Evolutionary conservation across 495 filamentous ascomycete genomes (phyloP).

Genomic region (Penicillium parvum): DNA sequence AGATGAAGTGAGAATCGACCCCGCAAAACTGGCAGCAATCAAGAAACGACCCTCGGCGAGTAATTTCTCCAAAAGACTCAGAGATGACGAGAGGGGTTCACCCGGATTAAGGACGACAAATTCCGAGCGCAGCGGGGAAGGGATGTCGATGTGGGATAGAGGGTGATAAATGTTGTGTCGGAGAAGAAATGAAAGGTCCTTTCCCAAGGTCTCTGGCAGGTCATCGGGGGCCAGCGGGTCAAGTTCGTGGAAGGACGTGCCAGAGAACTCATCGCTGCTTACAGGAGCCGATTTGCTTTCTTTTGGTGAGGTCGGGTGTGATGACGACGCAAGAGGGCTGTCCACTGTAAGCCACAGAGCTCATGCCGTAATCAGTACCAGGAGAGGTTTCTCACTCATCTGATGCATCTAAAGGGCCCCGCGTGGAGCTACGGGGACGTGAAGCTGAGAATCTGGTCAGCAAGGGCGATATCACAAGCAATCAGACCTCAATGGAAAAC

Average conservation of each 20-base stretch:
- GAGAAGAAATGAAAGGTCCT: conserved; percentile 77
- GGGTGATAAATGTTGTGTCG: conserved; percentile 77
- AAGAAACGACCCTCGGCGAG: conserved; percentile 68
- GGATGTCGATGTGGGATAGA: conserved; percentile 61
- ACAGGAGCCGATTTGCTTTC: conserved; percentile 9
- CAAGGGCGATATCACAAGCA: background rate
- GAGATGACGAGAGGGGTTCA: conserved; percentile 33
- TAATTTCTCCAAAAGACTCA: conserved; percentile 58
- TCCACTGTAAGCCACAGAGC: conserved; percentile 21
- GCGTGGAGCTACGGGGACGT: conserved; percentile 48
- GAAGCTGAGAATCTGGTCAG: conserved; percentile 34
- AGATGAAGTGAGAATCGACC: conserved; percentile 40
- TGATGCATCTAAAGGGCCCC: conserved; percentile 46
- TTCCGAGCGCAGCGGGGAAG: conserved; percentile 54
- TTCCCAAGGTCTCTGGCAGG: conserved; percentile 39
- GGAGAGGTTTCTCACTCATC: conserved; percentile 54
- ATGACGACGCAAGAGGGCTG: conserved; percentile 22
- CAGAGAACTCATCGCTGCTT: conserved; percentile 18
- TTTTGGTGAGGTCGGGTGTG: conserved; percentile 10
- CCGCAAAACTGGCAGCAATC: conserved; percentile 46
- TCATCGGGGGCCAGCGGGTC: conserved; percentile 34
- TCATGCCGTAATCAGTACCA: no score
- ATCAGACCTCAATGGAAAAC: conserved; percentile 4
- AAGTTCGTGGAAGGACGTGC: conserved; percentile 29
- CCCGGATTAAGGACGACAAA: conserved; percentile 36